These are phyloP conservation scores for Coniophora puteana DNA, from an alignment of 1,284 basidiomycete species.

Conservation along the genomic window DNA sequence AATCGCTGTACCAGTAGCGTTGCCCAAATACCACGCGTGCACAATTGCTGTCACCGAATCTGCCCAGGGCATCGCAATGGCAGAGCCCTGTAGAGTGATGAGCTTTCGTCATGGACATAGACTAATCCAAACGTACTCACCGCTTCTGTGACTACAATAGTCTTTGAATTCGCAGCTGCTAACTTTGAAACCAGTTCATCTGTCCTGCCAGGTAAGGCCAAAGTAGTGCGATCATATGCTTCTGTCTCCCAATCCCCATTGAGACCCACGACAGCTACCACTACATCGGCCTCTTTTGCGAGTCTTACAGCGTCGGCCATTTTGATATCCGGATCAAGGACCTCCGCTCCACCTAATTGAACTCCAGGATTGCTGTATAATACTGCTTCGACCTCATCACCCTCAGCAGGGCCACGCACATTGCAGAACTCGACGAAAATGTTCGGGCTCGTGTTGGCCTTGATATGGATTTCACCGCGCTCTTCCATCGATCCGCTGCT, in stretches of 20 bases:
- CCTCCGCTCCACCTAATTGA: constrained; percentile 65
- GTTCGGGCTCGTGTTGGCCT: constrained; percentile 51
- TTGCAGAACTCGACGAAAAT: constrained; percentile 68
- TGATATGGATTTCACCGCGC: constrained; percentile 47
- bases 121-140: no score
- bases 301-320: constrained; percentile 58
- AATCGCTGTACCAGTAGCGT: constrained; percentile 79
- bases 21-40: constrained; percentile 82
- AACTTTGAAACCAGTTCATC: constrained; percentile 71
- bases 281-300: constrained; percentile 65
- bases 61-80: constrained; percentile 75
- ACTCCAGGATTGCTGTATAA: constrained; percentile 60
- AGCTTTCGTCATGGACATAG: constrained; percentile 23
- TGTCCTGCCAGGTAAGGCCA: constrained; percentile 63
- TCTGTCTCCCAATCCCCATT: constrained; percentile 80
- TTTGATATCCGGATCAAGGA: constrained; percentile 50
- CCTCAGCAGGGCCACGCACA: constrained; percentile 60
- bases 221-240: constrained; percentile 63
- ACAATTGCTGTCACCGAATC: constrained; percentile 63
- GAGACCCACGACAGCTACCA: constrained; percentile 68
- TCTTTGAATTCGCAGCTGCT: constrained; percentile 61
- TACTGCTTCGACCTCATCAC: constrained; percentile 56
- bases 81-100: no score
- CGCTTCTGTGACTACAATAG: constrained; percentile 76
- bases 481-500: constrained; percentile 56